These are phyloP conservation scores for Podaxis sp. DNA, from an alignment of 768 basidiomycete genomes.

Conservation along the genomic window DNA sequence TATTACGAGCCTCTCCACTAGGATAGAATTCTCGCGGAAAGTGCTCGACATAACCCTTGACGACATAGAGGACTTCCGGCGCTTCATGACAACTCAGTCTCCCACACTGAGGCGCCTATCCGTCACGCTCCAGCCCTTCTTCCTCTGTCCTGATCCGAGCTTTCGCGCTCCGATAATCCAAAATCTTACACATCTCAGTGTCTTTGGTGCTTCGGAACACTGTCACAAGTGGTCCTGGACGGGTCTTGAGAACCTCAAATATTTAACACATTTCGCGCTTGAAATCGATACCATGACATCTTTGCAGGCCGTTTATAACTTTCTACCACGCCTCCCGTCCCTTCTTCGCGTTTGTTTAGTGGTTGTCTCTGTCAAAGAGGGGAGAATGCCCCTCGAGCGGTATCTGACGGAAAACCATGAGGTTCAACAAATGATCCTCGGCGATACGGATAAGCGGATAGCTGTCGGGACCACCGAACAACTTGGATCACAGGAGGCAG, in stretches of 20 bases:
- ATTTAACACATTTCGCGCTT: conserved; percentile 6
- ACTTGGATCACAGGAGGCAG: not conserved
- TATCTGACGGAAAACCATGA: conserved; percentile 2
- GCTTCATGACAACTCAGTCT: not conserved
- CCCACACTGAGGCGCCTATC: conserved; percentile 4
- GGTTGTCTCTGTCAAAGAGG: not conserved
- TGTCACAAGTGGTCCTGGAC: conserved; percentile 6
- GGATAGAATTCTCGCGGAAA: not conserved
- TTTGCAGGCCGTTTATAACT: conserved; percentile 1
- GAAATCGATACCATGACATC: conserved; percentile 7
- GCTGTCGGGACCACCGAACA: conserved; percentile 3
- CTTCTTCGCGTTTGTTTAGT: conserved; percentile 1
- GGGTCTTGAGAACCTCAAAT: not conserved
- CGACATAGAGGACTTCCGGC: not conserved
- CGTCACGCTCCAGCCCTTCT: not conserved
- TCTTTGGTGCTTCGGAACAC: conserved; percentile 3
- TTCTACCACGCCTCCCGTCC: not conserved
- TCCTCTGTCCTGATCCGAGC: conserved; percentile 6
- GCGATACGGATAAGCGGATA: conserved; percentile 2
- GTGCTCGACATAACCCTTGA: not conserved
- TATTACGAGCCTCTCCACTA: not conserved
- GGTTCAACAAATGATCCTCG: conserved; percentile 3
- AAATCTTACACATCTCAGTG: conserved; percentile 5
- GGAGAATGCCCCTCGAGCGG: not conserved
- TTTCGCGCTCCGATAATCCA: conserved; percentile 2